These are phyloP conservation scores for Nemania abortiva DNA, from an alignment of 2,329 filamentous ascomycete genomes.

Conservation along the genomic window DNA sequence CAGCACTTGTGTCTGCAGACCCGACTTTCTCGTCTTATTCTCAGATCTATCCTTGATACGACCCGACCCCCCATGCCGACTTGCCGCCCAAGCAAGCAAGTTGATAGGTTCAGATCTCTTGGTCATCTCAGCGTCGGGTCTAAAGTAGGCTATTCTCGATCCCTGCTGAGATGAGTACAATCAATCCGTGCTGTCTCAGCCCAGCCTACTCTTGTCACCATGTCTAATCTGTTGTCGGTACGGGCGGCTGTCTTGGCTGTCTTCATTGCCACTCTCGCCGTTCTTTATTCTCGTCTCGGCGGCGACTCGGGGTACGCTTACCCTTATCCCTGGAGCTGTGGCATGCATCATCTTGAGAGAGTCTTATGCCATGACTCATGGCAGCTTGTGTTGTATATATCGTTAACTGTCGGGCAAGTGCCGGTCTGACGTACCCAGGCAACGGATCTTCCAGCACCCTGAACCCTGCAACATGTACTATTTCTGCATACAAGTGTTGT, in stretches of 20 bases:
- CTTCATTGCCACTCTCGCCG: slow-evolving; percentile 39
- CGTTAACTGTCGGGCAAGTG: slow-evolving; percentile 34
- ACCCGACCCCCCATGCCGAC: slow-evolving; percentile 16
- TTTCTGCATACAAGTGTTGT: slow-evolving; percentile 11
- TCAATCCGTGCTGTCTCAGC: slow-evolving; percentile 15
- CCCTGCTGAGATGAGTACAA: slow-evolving; percentile 7
- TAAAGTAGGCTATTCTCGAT: slow-evolving; percentile 9
- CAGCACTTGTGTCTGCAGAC: slow-evolving; percentile 37
- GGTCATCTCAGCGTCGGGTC: slow-evolving; percentile 14
- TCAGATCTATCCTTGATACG: slow-evolving; percentile 38
- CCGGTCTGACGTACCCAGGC: slow-evolving; percentile 41
- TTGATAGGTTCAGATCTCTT: slow-evolving; percentile 17
- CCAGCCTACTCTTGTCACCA: slow-evolving; percentile 28
- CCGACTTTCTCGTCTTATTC: slow-evolving; percentile 33
- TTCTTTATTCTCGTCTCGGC: slow-evolving; percentile 37
- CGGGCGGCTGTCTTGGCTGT: slow-evolving; percentile 38
- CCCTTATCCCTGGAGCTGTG: slow-evolving; percentile 29
- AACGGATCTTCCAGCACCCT: slow-evolving; percentile 30
- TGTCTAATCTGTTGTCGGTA: slow-evolving; percentile 38
- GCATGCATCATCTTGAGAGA: slow-evolving; percentile 25
- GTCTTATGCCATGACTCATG: slow-evolving; percentile 8
- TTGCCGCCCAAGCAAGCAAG: slow-evolving; percentile 8
- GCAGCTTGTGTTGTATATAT: slow-evolving; percentile 5
- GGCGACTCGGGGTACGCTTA: slow-evolving; percentile 43
- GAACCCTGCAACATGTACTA: slow-evolving; percentile 31